Base-by-base conservation (phyloP, 495 filamentous ascomycete species). In the Annulohypoxylon stygium region DNA sequence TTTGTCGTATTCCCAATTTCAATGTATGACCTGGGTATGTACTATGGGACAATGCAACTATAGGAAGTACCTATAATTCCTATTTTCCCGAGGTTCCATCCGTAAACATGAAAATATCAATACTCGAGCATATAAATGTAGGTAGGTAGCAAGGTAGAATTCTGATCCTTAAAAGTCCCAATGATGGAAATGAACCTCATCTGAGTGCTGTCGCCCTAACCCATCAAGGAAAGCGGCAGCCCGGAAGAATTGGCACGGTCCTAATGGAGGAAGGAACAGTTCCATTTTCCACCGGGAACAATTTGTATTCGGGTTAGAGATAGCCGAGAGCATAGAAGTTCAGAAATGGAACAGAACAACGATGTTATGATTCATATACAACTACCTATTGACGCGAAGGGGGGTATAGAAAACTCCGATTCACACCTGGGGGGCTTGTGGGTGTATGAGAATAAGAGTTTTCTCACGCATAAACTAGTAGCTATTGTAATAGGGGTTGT, bases 181-280 rank as follows among this genome's bases (percentile, higher is more conserved):
- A 55, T 58, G 16, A 43, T 11, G 26, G 51, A 59, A 68, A 36
- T 41, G 10, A 59, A 12, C 34, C 16, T 23, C 14, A 51, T 11
- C 65, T 59, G 70, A 68, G 53, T n/a, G 33, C 41, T 3, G 53
- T 25, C 18, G 30, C 36, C 41, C 23, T 51, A 64, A 39, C 65
- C 65, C 25, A 68, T 59, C 60, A 12, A 67, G 70, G 34, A 60
- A 67, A 59, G 43, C 53, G 64, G 59, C 23, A 30, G 47, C 37
- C 33, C 64, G 70, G 70, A 10, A 67, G 60, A 73, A 73, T 73
- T 55, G 25, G 33, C 26, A 51, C 18, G 51, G 11, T 33, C 41
- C 70, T 61, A 45, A 45, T 65, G 70, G 64, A 64, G 67, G 60
- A 64, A 68, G 50, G 33, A 14, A 37, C 20, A 57, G 25, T 6